These are phyloP conservation scores for Apiotrichum mycotoxinovorans DNA, from an alignment of 1,284 basidiomycete genomes.

Conservation along the genomic window DNA sequence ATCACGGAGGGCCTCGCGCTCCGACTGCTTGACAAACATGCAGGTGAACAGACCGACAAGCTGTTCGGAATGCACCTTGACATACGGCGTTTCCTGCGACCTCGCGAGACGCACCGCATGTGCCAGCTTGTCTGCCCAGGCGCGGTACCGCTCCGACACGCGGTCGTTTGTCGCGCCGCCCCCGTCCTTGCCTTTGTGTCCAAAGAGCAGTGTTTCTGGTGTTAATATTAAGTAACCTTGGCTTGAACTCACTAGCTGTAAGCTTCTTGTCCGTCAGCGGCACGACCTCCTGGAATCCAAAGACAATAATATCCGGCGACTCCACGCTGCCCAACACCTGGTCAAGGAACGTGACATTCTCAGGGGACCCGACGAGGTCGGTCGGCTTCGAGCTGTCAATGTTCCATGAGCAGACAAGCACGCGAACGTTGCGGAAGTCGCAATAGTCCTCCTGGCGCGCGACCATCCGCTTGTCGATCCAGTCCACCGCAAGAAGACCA, in stretches of 20 bases:
- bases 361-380: slow-evolving; percentile 59
- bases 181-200: slow-evolving; percentile 60
- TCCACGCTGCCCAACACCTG: slow-evolving; percentile 67
- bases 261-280: slow-evolving; percentile 88
- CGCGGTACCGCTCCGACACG: slow-evolving; percentile 76
- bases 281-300: slow-evolving; percentile 94
- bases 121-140: slow-evolving; percentile 80
- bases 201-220: slow-evolving; percentile 70
- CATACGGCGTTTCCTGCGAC: slow-evolving; percentile 66
- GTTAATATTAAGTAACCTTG: not conserved
- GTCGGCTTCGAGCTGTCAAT: slow-evolving; percentile 82
- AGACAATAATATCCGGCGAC: slow-evolving; percentile 80
- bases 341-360: slow-evolving; percentile 68
- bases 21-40: slow-evolving; percentile 62
- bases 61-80: slow-evolving; percentile 77
- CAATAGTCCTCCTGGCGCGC: slow-evolving; percentile 74
- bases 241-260: slow-evolving; percentile 67
- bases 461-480: slow-evolving; percentile 74
- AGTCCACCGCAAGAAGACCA: slow-evolving; percentile 75
- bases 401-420: slow-evolving; percentile 91
- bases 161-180: slow-evolving; percentile 53
- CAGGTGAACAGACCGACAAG: slow-evolving; percentile 87
- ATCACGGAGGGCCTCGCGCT: slow-evolving; percentile 60
- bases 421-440: slow-evolving; percentile 69
- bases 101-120: slow-evolving; percentile 67